These are phyloP conservation scores for Angomonas ambiguus DNA, from an alignment of 208 protist genomes.

Conservation along the genomic window DNA sequence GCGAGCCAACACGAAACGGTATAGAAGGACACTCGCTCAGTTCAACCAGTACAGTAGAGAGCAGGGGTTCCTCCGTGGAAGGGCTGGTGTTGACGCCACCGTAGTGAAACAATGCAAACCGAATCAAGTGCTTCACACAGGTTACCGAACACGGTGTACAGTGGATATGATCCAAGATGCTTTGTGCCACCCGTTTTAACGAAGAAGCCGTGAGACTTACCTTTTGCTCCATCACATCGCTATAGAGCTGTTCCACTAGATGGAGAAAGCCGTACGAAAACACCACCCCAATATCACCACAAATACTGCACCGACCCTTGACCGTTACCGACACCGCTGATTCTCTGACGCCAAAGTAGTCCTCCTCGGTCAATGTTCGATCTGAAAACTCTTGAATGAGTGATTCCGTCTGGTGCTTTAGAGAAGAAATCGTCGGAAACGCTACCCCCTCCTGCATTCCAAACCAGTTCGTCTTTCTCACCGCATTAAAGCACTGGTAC, in stretches of 20 bases:
- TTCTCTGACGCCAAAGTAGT: not conserved
- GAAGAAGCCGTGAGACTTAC: conserved; percentile 22
- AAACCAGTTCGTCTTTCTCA: conserved; percentile 25
- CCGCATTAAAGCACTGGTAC: conserved; percentile 27
- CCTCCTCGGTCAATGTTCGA: not conserved
- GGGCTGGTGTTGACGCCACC: conserved; percentile 48
- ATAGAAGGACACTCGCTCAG: conserved; percentile 6
- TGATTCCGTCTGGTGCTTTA: conserved; percentile 7
- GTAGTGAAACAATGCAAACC: conserved; percentile 69
- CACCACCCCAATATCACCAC: not conserved
- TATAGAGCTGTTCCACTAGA: conserved; percentile 12
- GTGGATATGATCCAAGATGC: conserved; percentile 30
- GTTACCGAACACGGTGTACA: conserved; percentile 48
- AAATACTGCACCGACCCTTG: not conserved
- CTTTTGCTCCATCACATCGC: conserved; percentile 12
- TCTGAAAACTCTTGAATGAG: not conserved
- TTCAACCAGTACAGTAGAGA: conserved; percentile 28
- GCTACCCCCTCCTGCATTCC: conserved; percentile 23
- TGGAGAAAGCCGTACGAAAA: not conserved
- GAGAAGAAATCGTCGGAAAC: conserved; percentile 16
- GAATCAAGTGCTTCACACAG: conserved; percentile 60
- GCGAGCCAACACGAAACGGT: not conserved
- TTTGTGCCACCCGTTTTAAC: conserved; percentile 41
- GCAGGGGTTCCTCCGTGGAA: conserved; percentile 21
- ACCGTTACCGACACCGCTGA: not conserved